Evolutionary conservation across 805 yeast species (phyloP).

Genomic region (Zygosaccharomyces siamensis): DNA sequence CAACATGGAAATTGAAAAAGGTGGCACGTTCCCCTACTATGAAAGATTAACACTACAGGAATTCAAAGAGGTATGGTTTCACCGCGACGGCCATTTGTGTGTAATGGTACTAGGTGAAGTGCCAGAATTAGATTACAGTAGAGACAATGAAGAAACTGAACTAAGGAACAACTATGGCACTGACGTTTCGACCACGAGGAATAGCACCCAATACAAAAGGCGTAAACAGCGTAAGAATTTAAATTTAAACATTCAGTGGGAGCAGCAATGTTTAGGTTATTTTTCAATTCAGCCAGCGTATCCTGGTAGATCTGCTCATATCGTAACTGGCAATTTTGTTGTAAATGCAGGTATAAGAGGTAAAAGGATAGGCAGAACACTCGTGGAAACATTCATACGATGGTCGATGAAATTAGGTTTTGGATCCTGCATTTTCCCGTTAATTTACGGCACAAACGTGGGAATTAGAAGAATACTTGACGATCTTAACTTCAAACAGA

Average conservation of each 20-base stretch:
- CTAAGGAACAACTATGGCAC: slow-evolving; percentile 21
- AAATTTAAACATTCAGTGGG: slow-evolving; percentile 63
- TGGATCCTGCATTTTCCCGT: slow-evolving; percentile 74
- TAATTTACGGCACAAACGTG: slow-evolving; percentile 83
- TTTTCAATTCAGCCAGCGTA: slow-evolving; percentile 82
- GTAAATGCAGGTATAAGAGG: slow-evolving; percentile 93
- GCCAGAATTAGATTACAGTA: slow-evolving; percentile 41
- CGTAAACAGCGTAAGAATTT: slow-evolving; percentile 30
- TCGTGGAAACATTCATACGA: slow-evolving; percentile 76
- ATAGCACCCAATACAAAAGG: slow-evolving; percentile 24
- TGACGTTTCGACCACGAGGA: slow-evolving; percentile 22
- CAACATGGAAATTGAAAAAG: slow-evolving; percentile 85
- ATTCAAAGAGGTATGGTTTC: slow-evolving; percentile 82
- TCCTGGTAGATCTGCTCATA: slow-evolving; percentile 89
- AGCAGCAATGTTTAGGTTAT: slow-evolving; percentile 85
- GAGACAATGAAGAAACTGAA: slow-evolving; percentile 16
- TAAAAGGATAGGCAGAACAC: slow-evolving; percentile 82
- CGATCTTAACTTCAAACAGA: slow-evolving; percentile 63
- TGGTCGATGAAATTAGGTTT: slow-evolving; percentile 93
- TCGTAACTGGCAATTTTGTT: slow-evolving; percentile 83
- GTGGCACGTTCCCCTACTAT: slow-evolving; percentile 82
- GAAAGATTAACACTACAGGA: slow-evolving; percentile 72
- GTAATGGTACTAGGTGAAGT: slow-evolving; percentile 72
- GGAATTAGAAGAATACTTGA: slow-evolving; percentile 80
- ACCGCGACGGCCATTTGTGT: slow-evolving; percentile 43